Base-by-base conservation (phyloP, 371 early-diverging fungal genomes). In the Circinella minor region DNA sequence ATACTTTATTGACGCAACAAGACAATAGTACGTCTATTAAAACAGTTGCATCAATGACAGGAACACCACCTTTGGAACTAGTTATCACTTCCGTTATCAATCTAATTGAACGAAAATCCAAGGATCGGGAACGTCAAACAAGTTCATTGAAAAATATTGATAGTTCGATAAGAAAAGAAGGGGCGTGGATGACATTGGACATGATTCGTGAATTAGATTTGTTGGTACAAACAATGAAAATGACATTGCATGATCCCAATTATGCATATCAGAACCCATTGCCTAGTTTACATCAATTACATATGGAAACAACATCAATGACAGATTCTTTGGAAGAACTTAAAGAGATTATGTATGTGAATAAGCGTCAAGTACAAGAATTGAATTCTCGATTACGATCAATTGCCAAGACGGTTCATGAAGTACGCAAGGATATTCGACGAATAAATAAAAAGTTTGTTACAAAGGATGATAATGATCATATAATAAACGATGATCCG, bases 261-360 rank as follows among this genome's bases (percentile, higher is more conserved):
- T 81, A 77, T 62, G 69, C 74, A 6, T 82, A 82, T 38, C 76
- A 81, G n/a, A 81, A 83, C 43, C 83, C 83, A 14, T 57, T 85
- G 27, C 85, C 85, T 17, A 59, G 72, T 0, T 20, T 85, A 15
- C 73, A 79, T 48, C 71, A 64, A 8, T 69, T 85, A 18, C 73
- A 77, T 15, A 68, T 74, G 36, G 85, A 85, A 65, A 85, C 85
- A 1, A 71, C 69, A n/a, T 65, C 79, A 10, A 75, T 81, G 67
- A 75, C 81, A 4, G 81, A 83, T 15, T 80, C 85, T 3, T 63
- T 85, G 3, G 85, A 83, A 61, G 85, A 85, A 59, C 71, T 85
- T 39, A 82, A 83, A 66, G 85, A 85, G 65, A 76, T 82, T 62
- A 83, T 85, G 85, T 82, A 79, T 66, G 80, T 85, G 17, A 82